Conservation (phyloP, 2,329 filamentous ascomycete species). For the Myriosclerotinia curreyana region DNA sequence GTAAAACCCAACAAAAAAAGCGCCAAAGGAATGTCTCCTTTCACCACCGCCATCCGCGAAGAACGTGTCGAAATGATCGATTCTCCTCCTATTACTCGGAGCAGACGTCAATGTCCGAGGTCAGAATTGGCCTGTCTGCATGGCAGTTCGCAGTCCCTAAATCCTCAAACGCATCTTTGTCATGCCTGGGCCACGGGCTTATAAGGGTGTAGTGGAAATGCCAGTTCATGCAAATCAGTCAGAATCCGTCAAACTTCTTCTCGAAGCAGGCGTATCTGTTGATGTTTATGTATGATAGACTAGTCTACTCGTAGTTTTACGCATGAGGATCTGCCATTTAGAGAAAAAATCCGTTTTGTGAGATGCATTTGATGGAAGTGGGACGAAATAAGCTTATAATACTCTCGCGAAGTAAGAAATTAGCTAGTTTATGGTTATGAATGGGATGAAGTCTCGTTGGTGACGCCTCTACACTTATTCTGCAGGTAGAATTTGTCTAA, state of each 20-base stretch:
- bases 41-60: conserved; percentile 64
- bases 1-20: conserved; percentile 59
- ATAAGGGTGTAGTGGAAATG: conserved; percentile 66
- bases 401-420: no score
- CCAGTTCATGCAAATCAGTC: conserved; percentile 65
- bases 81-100: conserved; percentile 52
- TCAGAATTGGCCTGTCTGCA: conserved; percentile 67
- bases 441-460: no score
- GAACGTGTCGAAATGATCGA: conserved; percentile 59
- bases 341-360: no score
- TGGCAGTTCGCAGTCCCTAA: conserved; percentile 60
- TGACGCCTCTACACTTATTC: no score
- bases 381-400: no score
- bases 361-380: no score
- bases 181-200: conserved; percentile 56
- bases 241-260: conserved; percentile 58
- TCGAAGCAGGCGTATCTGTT: conserved; percentile 50
- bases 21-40: conserved; percentile 56
- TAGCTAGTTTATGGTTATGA: no score
- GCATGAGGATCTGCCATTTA: no score
- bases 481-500: no score
- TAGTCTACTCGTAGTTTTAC: no score
- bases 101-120: conserved; percentile 62
- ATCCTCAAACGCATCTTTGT: conserved; percentile 59
- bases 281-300: no score